Percentiles rank a stretch among this genome's conserved stretches.
These are phyloP conservation scores for Lycium barbarum DNA, from an alignment of 257 asterid species.

Conservation along the genomic window DNA sequence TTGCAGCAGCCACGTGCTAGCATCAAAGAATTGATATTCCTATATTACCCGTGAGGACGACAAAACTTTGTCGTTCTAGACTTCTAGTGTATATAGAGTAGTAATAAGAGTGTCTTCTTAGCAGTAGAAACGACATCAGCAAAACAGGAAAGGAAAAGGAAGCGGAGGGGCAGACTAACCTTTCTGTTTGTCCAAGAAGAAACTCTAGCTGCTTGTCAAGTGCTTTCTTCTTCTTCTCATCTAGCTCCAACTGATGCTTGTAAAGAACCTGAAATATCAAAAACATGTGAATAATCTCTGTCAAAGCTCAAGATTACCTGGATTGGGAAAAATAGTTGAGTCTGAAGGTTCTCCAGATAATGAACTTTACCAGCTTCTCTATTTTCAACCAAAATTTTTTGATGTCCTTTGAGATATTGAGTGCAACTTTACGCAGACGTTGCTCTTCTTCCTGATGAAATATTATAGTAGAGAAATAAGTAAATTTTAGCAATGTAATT, in stretches of 20 bases:
- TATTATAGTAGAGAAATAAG: conserved; percentile 31
- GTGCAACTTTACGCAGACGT: conserved; percentile 82
- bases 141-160: not conserved
- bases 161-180: conserved; percentile 46
- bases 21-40: conserved; percentile 1
- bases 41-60: not conserved
- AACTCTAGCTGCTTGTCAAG: conserved; percentile 97
- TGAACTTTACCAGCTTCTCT: conserved; percentile 85
- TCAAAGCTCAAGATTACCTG: conserved; percentile 26
- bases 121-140: not conserved
- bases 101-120: conserved; percentile 1
- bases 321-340: not conserved
- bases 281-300: conserved; percentile 30
- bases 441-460: conserved; percentile 89
- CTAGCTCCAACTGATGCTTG: conserved; percentile 93
- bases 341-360: conserved; percentile 32
- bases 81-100: not conserved
- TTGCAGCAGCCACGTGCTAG: not conserved
- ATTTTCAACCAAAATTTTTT: conserved; percentile 97
- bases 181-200: conserved; percentile 98
- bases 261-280: conserved; percentile 72
- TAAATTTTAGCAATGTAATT: not conserved
- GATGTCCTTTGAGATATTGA: conserved; percentile 87
- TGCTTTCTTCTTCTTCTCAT: conserved; percentile 90
- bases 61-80: not conserved